Conservation (phyloP, 176 grass and related monocot genomes). For the Areca catechu region DNA sequence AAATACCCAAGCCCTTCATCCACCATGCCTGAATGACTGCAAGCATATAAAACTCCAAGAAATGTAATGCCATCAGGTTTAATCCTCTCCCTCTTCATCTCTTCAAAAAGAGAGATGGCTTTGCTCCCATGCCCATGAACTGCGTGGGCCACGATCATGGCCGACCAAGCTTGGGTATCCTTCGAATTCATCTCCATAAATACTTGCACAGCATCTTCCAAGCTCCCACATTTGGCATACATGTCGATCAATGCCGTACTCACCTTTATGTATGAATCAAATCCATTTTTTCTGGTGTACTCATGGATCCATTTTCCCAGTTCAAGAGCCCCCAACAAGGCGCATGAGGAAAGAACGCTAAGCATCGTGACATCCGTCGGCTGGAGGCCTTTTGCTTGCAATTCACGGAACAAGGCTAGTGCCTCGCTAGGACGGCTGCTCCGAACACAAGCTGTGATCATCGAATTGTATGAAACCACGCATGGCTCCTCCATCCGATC, state of each 20-base stretch:
- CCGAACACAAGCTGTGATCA: constrained; percentile 46
- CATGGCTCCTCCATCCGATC: constrained; percentile 13
- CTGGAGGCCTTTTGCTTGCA: constrained; percentile 44
- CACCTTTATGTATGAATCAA: constrained; percentile 49
- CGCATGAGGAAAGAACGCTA: constrained; percentile 43
- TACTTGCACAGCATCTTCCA: constrained; percentile 50
- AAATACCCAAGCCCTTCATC: constrained; percentile 56
- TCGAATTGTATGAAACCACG: constrained; percentile 62
- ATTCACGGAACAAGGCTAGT: constrained; percentile 53
- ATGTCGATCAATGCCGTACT: constrained; percentile 62
- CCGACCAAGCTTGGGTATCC: constrained; percentile 62
- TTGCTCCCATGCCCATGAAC: constrained; percentile 45
- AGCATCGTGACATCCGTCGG: constrained; percentile 43
- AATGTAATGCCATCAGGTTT: constrained; percentile 53
- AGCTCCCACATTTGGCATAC: constrained; percentile 74
- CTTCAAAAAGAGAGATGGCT: constrained; percentile 48
- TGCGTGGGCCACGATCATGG: constrained; percentile 54
- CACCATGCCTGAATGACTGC: constrained; percentile 63
- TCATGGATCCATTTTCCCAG: constrained; percentile 66
- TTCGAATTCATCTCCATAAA: constrained; percentile 46
- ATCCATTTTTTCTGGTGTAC: constrained; percentile 35
- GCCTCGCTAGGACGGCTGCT: constrained; percentile 54
- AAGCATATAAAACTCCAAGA: constrained; percentile 49
- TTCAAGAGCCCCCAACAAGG: constrained; percentile 39
- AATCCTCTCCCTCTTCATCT: constrained; percentile 53